These are phyloP conservation scores for Arctium minus DNA, from an alignment of 129 eudicot species.

Conservation along the genomic window DNA sequence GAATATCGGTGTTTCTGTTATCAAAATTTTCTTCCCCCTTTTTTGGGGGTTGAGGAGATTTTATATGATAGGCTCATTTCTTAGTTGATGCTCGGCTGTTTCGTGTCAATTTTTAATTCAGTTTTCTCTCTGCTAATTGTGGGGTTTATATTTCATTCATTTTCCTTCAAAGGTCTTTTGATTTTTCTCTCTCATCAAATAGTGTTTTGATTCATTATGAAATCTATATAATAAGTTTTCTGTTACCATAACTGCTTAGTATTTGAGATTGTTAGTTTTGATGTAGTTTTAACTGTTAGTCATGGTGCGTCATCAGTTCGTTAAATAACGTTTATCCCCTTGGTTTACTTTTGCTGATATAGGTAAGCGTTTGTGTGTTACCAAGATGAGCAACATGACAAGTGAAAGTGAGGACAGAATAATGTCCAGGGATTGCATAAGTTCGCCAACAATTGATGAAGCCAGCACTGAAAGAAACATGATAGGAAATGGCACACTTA, in stretches of 20 bases:
- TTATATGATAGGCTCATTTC: constrained; percentile 25
- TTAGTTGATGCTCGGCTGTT: not conserved
- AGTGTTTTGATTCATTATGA: not conserved
- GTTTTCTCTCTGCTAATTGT: not conserved
- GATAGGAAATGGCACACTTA: constrained; percentile 40
- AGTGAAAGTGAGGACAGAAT: constrained; percentile 62
- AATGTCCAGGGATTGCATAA: constrained; percentile 32
- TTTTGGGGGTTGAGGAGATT: constrained; percentile 13
- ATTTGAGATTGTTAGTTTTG: not conserved
- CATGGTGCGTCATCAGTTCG: not conserved
- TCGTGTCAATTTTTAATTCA: not conserved
- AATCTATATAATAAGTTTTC: not conserved
- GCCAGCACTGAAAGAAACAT: constrained; percentile 44
- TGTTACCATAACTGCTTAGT: not conserved
- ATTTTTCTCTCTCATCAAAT: not conserved
- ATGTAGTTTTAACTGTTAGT: not conserved
- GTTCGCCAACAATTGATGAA: constrained; percentile 65
- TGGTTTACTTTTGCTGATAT: constrained; percentile 1
- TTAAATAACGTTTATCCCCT: not conserved
- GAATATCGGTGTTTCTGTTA: constrained; percentile 8
- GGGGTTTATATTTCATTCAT: not conserved
- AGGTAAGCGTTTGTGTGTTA: not conserved
- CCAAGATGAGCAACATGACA: constrained; percentile 57
- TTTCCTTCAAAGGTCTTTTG: not conserved
- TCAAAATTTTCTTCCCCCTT: not conserved